phyloP scores from a whole-genome alignment of 169 alveolate genomes.

The Plasmodium malariae region DNA sequence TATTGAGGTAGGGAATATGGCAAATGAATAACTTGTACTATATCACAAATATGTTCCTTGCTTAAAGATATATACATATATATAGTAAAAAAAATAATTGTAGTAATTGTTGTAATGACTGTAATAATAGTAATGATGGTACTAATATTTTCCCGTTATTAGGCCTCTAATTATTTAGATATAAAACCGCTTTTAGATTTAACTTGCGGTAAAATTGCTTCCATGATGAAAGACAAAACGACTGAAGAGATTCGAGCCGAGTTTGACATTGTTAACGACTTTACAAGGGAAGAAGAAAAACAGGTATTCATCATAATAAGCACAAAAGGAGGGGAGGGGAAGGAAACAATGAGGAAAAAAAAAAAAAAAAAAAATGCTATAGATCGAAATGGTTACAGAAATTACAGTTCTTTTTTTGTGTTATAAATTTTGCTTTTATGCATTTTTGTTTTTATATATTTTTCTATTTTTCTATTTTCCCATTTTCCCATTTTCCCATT shows the following conservation, averaged over 20 bases:
- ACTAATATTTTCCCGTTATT: not conserved
- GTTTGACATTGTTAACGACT: constrained; percentile 94
- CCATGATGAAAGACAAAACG: constrained; percentile 94
- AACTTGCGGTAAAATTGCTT: constrained; percentile 95
- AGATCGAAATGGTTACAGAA: not conserved
- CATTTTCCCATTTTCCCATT: not conserved
- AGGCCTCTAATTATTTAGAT: constrained; percentile 96
- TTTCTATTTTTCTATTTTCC: not conserved
- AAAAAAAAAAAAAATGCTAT: not conserved
- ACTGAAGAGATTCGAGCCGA: constrained; percentile 95
- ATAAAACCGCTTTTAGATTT: constrained; percentile 94
- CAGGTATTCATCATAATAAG: constrained; percentile 78
- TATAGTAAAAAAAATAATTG: too few species aligned
- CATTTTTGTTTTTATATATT: not conserved
- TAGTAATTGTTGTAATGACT: too few species aligned
- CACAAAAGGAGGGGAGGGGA: not conserved
- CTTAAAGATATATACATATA: not conserved
- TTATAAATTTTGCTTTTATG: too few species aligned
- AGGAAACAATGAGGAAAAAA: not conserved
- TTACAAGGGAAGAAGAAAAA: constrained; percentile 97
- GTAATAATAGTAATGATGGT: too few species aligned
- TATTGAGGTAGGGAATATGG: constrained; percentile 83
- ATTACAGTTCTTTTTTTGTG: too few species aligned
- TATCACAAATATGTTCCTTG: not conserved
- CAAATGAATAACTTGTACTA: not conserved